Percentiles rank a stretch among this genome's conserved stretches.
Evolutionary conservation across 2,329 filamentous ascomycete species (phyloP).

Genomic region (Beauveria sp.): DNA sequence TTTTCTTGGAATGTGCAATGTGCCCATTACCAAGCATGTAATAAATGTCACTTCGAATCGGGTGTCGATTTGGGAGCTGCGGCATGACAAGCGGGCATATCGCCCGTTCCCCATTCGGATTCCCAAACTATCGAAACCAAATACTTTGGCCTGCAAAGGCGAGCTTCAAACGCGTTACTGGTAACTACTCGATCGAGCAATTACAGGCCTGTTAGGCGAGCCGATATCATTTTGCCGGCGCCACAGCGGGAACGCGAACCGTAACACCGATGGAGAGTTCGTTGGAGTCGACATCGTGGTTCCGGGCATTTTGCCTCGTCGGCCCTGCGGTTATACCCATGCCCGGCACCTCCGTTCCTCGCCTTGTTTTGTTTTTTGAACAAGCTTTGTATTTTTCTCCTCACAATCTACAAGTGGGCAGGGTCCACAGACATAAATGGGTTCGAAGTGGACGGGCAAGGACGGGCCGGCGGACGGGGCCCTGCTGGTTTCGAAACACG

Average conservation of each 20-base stretch:
- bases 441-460: not conserved
- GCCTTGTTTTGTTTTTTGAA: not conserved
- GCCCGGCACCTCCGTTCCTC: not conserved
- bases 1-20: no score
- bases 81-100: not conserved
- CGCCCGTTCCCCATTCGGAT: not conserved
- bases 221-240: not conserved
- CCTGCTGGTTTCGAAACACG: slow-evolving; percentile 6
- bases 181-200: no score
- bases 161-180: not conserved
- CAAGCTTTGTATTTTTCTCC: not conserved
- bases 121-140: not conserved
- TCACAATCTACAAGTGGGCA: not conserved
- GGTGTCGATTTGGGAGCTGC: no score
- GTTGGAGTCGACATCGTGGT: not conserved
- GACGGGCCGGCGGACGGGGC: not conserved
- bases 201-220: no score
- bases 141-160: not conserved
- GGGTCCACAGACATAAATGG: not conserved
- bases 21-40: not conserved
- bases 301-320: not conserved
- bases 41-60: not conserved
- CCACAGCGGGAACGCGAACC: not conserved
- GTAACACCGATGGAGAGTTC: not conserved
- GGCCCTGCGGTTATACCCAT: not conserved